Conservation (phyloP, 1,284 basidiomycete genomes). For the Fistulina hepatica region DNA sequence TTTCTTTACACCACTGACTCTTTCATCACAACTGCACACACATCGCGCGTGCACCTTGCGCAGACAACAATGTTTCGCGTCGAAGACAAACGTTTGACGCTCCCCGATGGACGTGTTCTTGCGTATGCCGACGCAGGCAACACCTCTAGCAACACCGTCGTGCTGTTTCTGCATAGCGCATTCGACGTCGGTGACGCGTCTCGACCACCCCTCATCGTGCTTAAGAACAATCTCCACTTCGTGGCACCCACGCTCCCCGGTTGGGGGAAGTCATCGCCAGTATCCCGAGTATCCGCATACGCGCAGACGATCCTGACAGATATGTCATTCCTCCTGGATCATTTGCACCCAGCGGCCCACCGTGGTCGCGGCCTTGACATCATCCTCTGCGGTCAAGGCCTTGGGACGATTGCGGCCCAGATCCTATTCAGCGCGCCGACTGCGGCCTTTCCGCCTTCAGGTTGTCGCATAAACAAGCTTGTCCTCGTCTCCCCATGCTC, state of each 20-base stretch:
- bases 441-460: conserved; percentile 38
- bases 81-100: conserved; percentile 30
- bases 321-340: conserved; percentile 35
- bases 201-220: conserved; percentile 22
- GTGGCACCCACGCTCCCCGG: conserved; percentile 44
- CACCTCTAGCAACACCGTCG: conserved; percentile 31
- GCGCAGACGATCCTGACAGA: conserved; percentile 34
- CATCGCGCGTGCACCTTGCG: too few relatives aligned
- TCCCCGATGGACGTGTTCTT: conserved; percentile 35
- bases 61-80: conserved; percentile 19
- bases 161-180: conserved; percentile 43
- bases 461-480: conserved; percentile 37
- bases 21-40: too few relatives aligned
- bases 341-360: conserved; percentile 34
- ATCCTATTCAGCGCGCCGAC: conserved; percentile 43
- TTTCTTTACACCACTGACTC: too few relatives aligned
- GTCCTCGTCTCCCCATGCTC: conserved; percentile 36
- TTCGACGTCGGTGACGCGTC: conserved; percentile 37
- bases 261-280: conserved; percentile 41
- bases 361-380: conserved; percentile 35
- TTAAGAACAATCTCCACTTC: conserved; percentile 32
- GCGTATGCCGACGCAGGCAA: conserved; percentile 42
- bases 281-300: conserved; percentile 26
- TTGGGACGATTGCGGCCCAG: conserved; percentile 44
- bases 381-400: conserved; percentile 41